Base-by-base conservation (phyloP, 2,329 filamentous ascomycete genomes). In the Xylaria sp. region DNA sequence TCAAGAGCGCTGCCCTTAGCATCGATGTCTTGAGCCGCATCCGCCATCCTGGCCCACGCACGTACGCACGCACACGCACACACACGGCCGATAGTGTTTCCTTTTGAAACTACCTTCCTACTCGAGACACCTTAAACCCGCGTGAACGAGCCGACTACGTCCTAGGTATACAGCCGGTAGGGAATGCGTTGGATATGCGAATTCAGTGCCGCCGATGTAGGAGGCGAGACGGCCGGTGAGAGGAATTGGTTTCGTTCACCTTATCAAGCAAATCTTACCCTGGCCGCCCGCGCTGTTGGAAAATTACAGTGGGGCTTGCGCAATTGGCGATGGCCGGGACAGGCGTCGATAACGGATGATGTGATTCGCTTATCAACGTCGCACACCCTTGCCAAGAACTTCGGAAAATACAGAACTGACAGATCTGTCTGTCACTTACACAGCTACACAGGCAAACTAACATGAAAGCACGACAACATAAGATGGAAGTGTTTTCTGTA, bases 1-100 rank as follows among this genome's bases (percentile, higher is more conserved):
- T 88, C 84, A 64, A 79, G 62, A 20, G 72, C 74, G 50, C 73
- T 71, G 57, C 67, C 70, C 47, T 66, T 65, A 52, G 60, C 59
- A 21, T 66, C 63, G 49, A 69, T 38, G 37, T 70, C 69, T 53
- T 69, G 65, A 20, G 60, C 65, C 48, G 66, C 67, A 58, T 69
- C 69, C 43, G 64, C 67, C 69, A 71, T 71, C 45, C 46, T 63
- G 42, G 44, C 48, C 43, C 22, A 6, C 26, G 5, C n/a, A 20
- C 11, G 16, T 29, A 26, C 19, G 50, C 48, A 44, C 51, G 48
- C 54, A 41, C 16, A 39, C 44, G 22, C 18, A 29, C 40, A 47
- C 45, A 54, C 54, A 49, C 39, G 34, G 48, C 37, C 24, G 50
- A 39, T 29, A 42, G 26, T 19, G 46, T 20, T 8, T 37, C 43